Conservation (phyloP, 1,139 yeast genomes). For the Sugiyamaella pinicola region DNA sequence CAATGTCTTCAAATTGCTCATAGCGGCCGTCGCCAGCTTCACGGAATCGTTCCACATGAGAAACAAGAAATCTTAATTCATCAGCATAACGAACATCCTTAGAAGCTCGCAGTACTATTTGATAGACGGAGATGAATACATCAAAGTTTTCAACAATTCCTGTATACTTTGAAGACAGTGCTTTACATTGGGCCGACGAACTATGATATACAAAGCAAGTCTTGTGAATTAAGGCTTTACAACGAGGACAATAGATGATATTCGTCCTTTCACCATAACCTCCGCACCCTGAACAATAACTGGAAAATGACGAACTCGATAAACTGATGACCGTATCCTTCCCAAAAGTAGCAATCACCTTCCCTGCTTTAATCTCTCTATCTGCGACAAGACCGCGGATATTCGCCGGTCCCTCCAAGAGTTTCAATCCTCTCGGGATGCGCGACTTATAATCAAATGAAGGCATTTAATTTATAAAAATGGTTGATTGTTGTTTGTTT, state of each 20-base stretch:
- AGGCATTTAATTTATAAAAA: background rate
- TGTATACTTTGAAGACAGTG: constrained; percentile 1
- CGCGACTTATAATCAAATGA: constrained; percentile 7
- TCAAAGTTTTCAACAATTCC: constrained; percentile 3
- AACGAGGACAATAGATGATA: constrained; percentile 1
- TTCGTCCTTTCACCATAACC: background rate
- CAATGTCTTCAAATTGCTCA: constrained; percentile 11
- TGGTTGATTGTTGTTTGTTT: background rate
- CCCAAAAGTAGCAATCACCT: constrained; percentile 13
- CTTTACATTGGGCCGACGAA: constrained; percentile 1
- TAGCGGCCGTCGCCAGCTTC: constrained; percentile 15
- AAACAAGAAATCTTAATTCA: constrained; percentile 10
- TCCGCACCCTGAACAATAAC: background rate
- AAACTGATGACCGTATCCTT: constrained; percentile 8
- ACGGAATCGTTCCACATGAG: constrained; percentile 15
- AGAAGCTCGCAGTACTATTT: constrained; percentile 9
- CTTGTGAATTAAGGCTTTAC: constrained; percentile 8
- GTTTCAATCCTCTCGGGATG: constrained; percentile 17
- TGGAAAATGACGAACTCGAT: background rate
- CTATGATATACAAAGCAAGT: background rate
- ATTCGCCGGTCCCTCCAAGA: constrained; percentile 17
- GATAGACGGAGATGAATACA: constrained; percentile 5
- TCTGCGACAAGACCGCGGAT: constrained; percentile 16
- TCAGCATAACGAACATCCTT: background rate
- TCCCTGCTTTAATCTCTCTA: constrained; percentile 10